Base-by-base conservation (phyloP, 1,284 basidiomycete genomes). In the Rhodotorula sp. region DNA sequence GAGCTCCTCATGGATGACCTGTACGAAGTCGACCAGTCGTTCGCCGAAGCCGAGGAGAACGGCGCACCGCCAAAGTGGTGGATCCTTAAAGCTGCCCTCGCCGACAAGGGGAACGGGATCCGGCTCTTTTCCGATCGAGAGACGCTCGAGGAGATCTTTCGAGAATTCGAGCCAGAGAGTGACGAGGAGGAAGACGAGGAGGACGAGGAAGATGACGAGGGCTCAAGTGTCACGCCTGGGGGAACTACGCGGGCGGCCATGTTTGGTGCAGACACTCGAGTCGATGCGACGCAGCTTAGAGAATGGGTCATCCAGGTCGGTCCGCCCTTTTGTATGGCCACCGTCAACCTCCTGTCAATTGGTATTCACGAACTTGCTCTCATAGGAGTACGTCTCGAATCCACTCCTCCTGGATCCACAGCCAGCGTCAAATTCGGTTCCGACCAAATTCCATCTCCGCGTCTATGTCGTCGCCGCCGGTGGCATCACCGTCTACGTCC, bases 41-140 rank as follows among this genome's bases (percentile, higher is more conserved):
- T 97, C 48, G 85, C 87, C 43, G 80, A 80, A 52, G 59, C 62
- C 2, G 81, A 81, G 59, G 80, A 82, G 34, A 75, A 68, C 6
- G 76, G 75, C 1, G 54, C n/a, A 15, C 80, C 79, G 14, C 76
- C 79, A 31, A 93, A 75, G 61, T 84, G 94, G 93, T 97, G 89
- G 85, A 95, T 97, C 68, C 82, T 99, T 65, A 99, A 99, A 82
- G 95, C 97, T 52, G 93, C 93, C 18, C 97, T 99, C 90, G 90
- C 95, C 1, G 95, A 99, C 83, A 86, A 93, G 66, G 97, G 93
- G 6, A 92, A 93, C 84, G 97, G 95, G 0, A 95, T 99, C 73
- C 84, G 95, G 52, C 83, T 99, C 64, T 98, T 99, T 81, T 87
- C 90, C 65, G 89, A 86, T 61, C 89, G 90, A 79, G 87, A 89